phyloP scores from a whole-genome alignment of 345 rosid genomes.

The Cardamine resedifolia region DNA sequence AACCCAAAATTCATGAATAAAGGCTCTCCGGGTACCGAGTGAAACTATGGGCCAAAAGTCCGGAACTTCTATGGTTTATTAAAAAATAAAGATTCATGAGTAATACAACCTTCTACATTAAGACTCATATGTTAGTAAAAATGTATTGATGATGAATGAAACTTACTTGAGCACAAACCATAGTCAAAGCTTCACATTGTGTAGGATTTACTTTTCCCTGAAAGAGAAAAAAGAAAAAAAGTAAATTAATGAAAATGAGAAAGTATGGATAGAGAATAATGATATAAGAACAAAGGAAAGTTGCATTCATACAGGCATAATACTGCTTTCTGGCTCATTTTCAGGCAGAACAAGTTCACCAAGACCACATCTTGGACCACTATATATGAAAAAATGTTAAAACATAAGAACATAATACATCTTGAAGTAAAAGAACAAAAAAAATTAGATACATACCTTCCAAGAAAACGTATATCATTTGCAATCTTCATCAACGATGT shows the following conservation, averaged over 20 bases:
- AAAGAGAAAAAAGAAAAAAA: conserved; percentile 43
- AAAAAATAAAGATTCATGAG: conserved; percentile 6
- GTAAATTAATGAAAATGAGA: not conserved
- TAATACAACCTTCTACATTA: not conserved
- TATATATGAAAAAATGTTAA: conserved; percentile 39
- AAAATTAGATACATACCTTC: conserved; percentile 52
- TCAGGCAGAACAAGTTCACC: conserved; percentile 98
- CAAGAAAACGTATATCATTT: conserved; percentile 82
- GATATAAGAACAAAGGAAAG: conserved; percentile 6
- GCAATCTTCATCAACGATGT: conserved; percentile 87
- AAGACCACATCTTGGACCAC: conserved; percentile 97
- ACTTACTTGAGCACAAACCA: conserved; percentile 96
- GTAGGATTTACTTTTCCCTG: conserved; percentile 99
- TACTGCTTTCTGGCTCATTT: conserved; percentile 98
- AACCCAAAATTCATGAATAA: no score
- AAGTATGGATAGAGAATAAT: not conserved
- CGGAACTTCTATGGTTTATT: no score
- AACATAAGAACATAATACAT: conserved; percentile 23
- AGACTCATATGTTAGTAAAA: conserved; percentile 7
- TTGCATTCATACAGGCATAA: conserved; percentile 72
- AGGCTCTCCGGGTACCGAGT: no score
- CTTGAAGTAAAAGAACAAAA: not conserved
- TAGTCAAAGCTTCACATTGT: conserved; percentile 92
- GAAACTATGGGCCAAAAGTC: no score
- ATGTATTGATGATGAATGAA: conserved; percentile 11